A percentile compares a stretch with the other conserved stretches of the same genome.
Conservation (phyloP, 148 eudicot species). For the Oxyria digyna region DNA sequence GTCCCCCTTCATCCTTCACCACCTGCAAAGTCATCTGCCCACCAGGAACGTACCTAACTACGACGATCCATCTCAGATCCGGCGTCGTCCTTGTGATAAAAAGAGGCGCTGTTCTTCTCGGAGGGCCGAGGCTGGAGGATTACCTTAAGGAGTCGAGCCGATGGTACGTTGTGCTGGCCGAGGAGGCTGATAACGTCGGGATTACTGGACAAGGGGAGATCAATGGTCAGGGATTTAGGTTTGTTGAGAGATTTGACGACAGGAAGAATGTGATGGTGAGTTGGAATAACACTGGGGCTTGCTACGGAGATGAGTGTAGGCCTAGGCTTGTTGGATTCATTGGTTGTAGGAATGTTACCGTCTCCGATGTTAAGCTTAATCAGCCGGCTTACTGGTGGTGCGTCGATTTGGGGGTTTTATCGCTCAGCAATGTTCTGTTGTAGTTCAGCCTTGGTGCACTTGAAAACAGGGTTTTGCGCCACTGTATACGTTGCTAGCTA, state of each 20-base stretch:
- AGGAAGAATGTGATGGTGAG: slow-evolving; percentile 98
- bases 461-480: no score
- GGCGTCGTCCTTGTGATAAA: slow-evolving; percentile 54
- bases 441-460: no score
- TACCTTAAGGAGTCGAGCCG: slow-evolving; percentile 33
- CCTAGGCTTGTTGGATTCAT: slow-evolving; percentile 82
- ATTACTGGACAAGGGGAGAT: slow-evolving; percentile 87
- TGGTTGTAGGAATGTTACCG: slow-evolving; percentile 40
- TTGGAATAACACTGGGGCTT: slow-evolving; percentile 74
- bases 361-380: slow-evolving; percentile 38
- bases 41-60: slow-evolving; percentile 69
- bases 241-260: slow-evolving; percentile 61
- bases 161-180: slow-evolving; percentile 92
- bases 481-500: no score
- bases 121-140: slow-evolving; percentile 54
- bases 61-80: slow-evolving; percentile 50
- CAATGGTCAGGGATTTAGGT: slow-evolving; percentile 74
- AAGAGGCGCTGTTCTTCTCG: slow-evolving; percentile 42
- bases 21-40: slow-evolving; percentile 69
- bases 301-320: slow-evolving; percentile 80
- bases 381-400: slow-evolving; percentile 97
- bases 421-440: no score
- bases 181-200: slow-evolving; percentile 67
- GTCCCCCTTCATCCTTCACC: slow-evolving; percentile 25
- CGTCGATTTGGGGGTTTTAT: no score